Base-by-base conservation (phyloP, 139 green algal genomes). In the Spirogloea muscicola region DNA sequence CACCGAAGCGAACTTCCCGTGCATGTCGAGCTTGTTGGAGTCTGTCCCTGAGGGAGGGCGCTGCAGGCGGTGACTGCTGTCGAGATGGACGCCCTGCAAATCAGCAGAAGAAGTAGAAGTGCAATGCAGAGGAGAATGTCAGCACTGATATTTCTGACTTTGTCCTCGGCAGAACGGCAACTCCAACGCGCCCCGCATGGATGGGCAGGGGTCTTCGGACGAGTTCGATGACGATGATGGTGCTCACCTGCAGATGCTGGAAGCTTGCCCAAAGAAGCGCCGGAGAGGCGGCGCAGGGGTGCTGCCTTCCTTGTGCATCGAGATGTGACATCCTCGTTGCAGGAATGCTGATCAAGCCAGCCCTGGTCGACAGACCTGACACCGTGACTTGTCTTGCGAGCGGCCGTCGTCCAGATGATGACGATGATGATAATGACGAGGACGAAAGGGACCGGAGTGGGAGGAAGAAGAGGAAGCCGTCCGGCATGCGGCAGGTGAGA, bases 401-500 rank as follows among this genome's bases (percentile, higher is more conserved):
- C n/a, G n/a, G n/a, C n/a, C n/a, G n/a, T n/a, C n/a, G n/a, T n/a
- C n/a, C 36, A 39, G 69, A 77, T 25, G 69, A 77, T 16, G 69
- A 77, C 4, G 61, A 72, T 36, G 69, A 77, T 9, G 67, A 76
- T 13, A 38, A 71, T 3, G 69, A 72, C 18, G 61, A 72, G 33
- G 33, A 72, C 27, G 69, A 77, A 4, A 59, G 46, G 3, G 61
- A 72, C 33, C 38, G 39, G 3, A 1, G 37, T 9, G 38, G 40
- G 69, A 77, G 29, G n/a, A 41, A 72, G 58, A 16, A 21, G 0
- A 77, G 40, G n/a, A 25, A 7, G 49, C 49, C 49, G 49, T 29
- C 18, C 31, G 1, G 1, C 49, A 27, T 60, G 16, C 49, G 49
- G 13, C 49, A 7, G 27, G 13, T 27, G 49, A 27, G 16, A 27